Conservation (phyloP, 345 rosid species). For the Angophora floribunda region DNA sequence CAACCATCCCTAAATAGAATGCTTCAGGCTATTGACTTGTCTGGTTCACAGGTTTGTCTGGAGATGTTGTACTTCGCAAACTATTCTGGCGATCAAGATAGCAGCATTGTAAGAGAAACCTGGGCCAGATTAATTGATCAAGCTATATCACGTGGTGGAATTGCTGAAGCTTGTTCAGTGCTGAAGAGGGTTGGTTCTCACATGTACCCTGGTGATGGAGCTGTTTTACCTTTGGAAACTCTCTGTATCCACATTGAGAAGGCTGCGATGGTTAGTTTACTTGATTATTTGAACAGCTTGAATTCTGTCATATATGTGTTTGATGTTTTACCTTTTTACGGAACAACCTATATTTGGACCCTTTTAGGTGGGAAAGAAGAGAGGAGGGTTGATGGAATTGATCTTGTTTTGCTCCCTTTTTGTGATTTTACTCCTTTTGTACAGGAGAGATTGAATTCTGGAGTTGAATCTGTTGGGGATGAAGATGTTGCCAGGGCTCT, state of each 20-base stretch:
- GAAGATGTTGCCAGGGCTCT: slow-evolving; percentile 90
- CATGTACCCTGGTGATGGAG: slow-evolving; percentile 92
- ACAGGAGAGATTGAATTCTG: slow-evolving; percentile 80
- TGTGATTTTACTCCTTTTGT: not conserved
- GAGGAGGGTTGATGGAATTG: not conserved
- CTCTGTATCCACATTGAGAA: slow-evolving; percentile 95
- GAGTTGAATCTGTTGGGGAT: slow-evolving; percentile 62
- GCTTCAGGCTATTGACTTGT: not conserved
- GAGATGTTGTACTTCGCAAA: slow-evolving; percentile 95
- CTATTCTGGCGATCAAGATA: slow-evolving; percentile 88
- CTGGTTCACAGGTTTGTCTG: slow-evolving; percentile 62
- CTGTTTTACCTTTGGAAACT: slow-evolving; percentile 73
- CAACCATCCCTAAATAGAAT: not conserved
- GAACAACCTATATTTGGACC: not conserved
- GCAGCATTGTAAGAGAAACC: slow-evolving; percentile 85
- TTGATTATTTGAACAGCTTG: not conserved
- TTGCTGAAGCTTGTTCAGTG: slow-evolving; percentile 93
- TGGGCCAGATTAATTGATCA: slow-evolving; percentile 93
- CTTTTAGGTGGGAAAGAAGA: not conserved
- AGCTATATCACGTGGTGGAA: slow-evolving; percentile 84
- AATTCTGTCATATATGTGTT: not conserved
- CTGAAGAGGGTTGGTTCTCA: slow-evolving; percentile 83
- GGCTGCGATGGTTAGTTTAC: slow-evolving; percentile 58
- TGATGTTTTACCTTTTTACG: not conserved
- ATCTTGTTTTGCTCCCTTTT: not conserved